phyloP scores from a whole-genome alignment of 768 basidiomycete species.

The Plicaturopsis crispa region DNA sequence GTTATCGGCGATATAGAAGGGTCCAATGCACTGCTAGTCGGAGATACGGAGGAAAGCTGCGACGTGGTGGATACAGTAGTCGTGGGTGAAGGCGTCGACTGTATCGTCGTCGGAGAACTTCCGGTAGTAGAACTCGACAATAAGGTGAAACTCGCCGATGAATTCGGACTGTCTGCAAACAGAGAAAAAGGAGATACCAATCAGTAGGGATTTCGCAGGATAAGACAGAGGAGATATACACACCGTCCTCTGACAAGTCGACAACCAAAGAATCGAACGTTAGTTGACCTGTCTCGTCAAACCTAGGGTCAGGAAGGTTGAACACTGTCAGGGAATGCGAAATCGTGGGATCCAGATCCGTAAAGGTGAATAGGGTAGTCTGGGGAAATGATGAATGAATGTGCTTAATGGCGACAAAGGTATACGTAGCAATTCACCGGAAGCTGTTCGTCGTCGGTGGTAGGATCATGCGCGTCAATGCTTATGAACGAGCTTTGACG shows the following conservation, averaged over 20 bases:
- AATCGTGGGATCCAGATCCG: conserved; percentile 15
- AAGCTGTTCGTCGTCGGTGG: conserved; percentile 10
- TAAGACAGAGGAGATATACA: conserved; percentile 2
- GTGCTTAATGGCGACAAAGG: not conserved
- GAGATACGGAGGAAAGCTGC: not conserved
- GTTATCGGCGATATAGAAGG: conserved; percentile 10
- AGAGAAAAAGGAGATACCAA: conserved; percentile 3
- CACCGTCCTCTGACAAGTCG: conserved; percentile 7
- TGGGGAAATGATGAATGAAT: conserved; percentile 4
- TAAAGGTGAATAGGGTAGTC: conserved; percentile 21
- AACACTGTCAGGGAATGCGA: conserved; percentile 17
- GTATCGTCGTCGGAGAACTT: no score
- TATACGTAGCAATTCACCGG: conserved; percentile 17
- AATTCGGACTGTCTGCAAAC: conserved; percentile 1
- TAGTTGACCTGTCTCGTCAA: conserved; percentile 13
- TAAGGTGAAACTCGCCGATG: no score
- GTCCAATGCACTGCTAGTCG: conserved; percentile 3
- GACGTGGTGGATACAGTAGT: conserved; percentile 4
- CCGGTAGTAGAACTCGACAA: no score
- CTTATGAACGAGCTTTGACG: conserved; percentile 4
- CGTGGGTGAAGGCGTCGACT: no score
- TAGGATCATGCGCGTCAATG: conserved; percentile 16
- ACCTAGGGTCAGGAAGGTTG: conserved; percentile 15
- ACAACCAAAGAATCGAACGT: conserved; percentile 18
- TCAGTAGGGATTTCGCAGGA: conserved; percentile 6